phyloP scores from a whole-genome alignment of 352 stramenopile species.

The Phytopythium vexans region DNA sequence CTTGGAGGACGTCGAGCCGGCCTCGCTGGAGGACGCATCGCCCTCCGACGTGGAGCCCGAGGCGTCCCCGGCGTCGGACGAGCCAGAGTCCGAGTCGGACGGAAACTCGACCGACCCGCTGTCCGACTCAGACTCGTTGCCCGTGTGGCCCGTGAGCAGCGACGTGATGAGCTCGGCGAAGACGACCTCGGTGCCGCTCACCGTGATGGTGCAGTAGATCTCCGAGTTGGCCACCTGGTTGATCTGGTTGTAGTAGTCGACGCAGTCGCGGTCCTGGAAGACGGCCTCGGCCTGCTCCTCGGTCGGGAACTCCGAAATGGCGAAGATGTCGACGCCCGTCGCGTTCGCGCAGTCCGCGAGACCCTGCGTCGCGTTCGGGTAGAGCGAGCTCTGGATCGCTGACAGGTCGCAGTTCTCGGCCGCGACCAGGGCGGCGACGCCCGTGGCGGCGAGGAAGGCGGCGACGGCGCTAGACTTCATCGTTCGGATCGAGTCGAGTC shows the following conservation, averaged over 20 bases:
- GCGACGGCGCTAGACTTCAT: conserved; percentile 26
- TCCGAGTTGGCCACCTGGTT: conserved; percentile 60
- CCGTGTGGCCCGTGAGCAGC: conserved; percentile 57
- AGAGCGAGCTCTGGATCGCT: conserved; percentile 51
- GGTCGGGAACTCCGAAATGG: conserved; percentile 40
- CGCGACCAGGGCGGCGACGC: conserved; percentile 18
- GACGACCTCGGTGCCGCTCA: conserved; percentile 38
- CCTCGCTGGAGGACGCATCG: not conserved
- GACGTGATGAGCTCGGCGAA: conserved; percentile 52
- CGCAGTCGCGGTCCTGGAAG: conserved; percentile 51
- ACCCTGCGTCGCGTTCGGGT: conserved; percentile 51
- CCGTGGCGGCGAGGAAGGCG: conserved; percentile 16
- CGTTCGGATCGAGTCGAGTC: not conserved
- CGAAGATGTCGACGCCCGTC: conserved; percentile 60
- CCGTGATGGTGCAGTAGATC: conserved; percentile 54
- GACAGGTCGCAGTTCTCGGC: conserved; percentile 44
- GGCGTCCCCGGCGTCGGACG: conserved; percentile 7
- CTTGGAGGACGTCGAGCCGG: conserved; percentile 4
- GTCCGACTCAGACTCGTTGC: conserved; percentile 54
- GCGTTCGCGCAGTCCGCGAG: conserved; percentile 34
- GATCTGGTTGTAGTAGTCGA: conserved; percentile 71
- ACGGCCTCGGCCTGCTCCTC: conserved; percentile 49
- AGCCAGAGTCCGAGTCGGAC: conserved; percentile 10
- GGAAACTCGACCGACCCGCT: conserved; percentile 23
- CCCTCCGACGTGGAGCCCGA: conserved; percentile 9